A percentile compares a stretch with the other conserved stretches of the same genome.
Conservation (phyloP, 768 basidiomycete species). For the Phylloporus sp. region DNA sequence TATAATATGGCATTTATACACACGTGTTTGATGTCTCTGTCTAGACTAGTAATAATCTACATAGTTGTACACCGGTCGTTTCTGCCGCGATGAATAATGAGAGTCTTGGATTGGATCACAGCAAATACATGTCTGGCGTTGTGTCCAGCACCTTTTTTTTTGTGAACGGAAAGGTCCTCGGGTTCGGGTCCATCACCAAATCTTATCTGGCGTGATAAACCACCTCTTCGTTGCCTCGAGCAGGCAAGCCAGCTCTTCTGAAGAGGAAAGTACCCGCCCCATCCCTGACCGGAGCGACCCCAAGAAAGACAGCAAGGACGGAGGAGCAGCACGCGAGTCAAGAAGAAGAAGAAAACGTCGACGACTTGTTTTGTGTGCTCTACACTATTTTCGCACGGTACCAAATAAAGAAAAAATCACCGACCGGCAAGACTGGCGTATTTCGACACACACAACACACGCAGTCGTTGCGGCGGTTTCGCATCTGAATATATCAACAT, state of each 20-base stretch:
- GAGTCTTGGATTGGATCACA: not conserved
- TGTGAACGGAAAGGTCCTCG: not conserved
- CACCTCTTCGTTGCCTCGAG: slow-evolving; percentile 29
- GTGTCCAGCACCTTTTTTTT: slow-evolving; percentile 4
- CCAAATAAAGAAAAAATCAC: slow-evolving; percentile 7
- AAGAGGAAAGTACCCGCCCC: slow-evolving; percentile 26
- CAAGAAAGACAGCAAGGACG: slow-evolving; percentile 12
- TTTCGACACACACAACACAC: slow-evolving; percentile 22
- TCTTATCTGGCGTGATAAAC: slow-evolving; percentile 25
- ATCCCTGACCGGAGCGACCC: slow-evolving; percentile 9
- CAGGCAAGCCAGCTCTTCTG: slow-evolving; percentile 12
- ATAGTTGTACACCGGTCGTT: slow-evolving; percentile 8
- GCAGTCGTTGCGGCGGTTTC: slow-evolving; percentile 9
- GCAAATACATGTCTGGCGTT: slow-evolving; percentile 14
- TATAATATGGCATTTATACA: not conserved
- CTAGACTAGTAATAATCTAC: slow-evolving; percentile 21
- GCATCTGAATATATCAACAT: slow-evolving; percentile 37
- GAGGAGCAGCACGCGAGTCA: slow-evolving; percentile 16
- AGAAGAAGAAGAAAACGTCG: not conserved
- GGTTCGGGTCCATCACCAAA: slow-evolving; percentile 9
- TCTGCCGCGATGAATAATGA: slow-evolving; percentile 19
- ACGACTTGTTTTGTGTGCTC: not conserved
- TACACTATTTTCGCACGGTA: slow-evolving; percentile 17
- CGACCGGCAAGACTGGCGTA: slow-evolving; percentile 31
- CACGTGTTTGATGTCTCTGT: not conserved